phyloP scores from a whole-genome alignment of 495 filamentous ascomycete genomes.

The Aspergillus ellipticus region DNA sequence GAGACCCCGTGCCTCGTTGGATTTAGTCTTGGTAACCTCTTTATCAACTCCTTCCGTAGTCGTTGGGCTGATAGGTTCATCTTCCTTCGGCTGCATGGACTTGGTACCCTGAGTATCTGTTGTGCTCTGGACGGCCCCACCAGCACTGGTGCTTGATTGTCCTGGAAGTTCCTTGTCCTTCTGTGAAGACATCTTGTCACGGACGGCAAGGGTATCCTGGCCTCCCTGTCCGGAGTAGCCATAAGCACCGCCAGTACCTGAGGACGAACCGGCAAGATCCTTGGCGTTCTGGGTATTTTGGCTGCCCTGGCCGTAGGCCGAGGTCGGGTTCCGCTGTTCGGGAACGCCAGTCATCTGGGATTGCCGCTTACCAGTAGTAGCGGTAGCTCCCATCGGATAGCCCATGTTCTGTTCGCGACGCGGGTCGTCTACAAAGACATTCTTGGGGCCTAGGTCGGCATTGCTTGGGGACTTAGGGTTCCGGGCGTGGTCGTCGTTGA shows the following conservation, averaged over 20 bases:
- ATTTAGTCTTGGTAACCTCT: not conserved
- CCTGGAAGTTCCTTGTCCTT: not conserved
- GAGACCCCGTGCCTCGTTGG: not conserved
- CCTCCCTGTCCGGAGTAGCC: not conserved
- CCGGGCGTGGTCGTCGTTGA: slow-evolving; percentile 1
- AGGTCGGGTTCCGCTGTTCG: not conserved
- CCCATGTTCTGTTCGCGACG: not conserved
- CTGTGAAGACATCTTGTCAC: not conserved
- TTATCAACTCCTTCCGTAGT: not conserved
- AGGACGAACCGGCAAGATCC: not conserved
- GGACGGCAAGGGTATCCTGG: not conserved
- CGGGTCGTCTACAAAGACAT: not conserved
- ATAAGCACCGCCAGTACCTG: not conserved
- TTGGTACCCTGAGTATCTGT: not conserved
- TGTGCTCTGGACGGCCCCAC: not conserved
- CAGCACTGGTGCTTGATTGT: slow-evolving; percentile 1
- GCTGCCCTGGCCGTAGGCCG: not conserved
- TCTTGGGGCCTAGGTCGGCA: slow-evolving; percentile 1
- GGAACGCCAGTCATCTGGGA: not conserved
- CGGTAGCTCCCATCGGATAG: not conserved
- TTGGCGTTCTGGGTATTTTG: not conserved
- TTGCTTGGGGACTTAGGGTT: slow-evolving; percentile 6
- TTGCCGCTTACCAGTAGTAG: not conserved
- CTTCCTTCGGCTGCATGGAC: not conserved
- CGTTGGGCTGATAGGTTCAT: not conserved